Evolutionary conservation across 345 rosid genomes (phyloP).

Genomic region (Microcos paniculata): DNA sequence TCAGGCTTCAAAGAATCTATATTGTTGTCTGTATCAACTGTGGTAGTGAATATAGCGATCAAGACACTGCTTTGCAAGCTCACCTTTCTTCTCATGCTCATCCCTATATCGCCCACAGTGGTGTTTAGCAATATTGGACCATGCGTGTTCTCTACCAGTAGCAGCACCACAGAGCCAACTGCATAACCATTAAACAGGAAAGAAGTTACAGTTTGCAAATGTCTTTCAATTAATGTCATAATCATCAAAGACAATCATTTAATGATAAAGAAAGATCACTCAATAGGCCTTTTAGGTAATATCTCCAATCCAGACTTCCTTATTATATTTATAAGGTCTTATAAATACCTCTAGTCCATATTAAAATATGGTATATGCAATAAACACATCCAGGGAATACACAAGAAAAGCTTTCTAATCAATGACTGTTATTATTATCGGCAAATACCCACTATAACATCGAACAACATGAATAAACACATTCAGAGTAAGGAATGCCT

Average conservation of each 20-base stretch:
- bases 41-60: too few species aligned
- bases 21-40: too few species aligned
- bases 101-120: constrained; percentile 59
- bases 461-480: background rate
- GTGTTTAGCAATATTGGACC: constrained; percentile 37
- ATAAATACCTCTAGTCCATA: too few species aligned
- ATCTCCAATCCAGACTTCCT: background rate
- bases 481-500: background rate
- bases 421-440: background rate
- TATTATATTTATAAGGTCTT: too few species aligned
- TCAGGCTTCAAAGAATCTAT: too few species aligned
- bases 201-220: background rate
- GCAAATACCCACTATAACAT: background rate
- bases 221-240: background rate
- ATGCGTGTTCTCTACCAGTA: too few species aligned
- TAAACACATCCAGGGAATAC: too few species aligned
- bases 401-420: background rate
- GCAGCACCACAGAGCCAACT: too few species aligned
- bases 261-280: background rate
- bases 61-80: too few species aligned
- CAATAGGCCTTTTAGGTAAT: background rate
- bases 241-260: background rate
- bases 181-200: constrained; percentile 28
- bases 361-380: too few species aligned
- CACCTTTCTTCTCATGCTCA: constrained; percentile 30